Base-by-base conservation (phyloP, 257 asterid species). In the Eucommia ulmoides region DNA sequence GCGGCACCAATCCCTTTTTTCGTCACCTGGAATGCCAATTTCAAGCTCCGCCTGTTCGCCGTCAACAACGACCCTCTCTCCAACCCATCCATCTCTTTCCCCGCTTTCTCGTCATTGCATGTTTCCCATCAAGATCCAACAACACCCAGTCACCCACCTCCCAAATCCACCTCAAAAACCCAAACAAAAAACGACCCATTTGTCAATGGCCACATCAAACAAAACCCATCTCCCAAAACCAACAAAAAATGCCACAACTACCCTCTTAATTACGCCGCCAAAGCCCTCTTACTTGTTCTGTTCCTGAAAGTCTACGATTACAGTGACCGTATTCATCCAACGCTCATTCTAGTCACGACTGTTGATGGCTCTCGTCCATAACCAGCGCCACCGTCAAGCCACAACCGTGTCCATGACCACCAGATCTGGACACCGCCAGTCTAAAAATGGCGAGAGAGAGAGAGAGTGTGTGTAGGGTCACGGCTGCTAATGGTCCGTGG, bases 1-100 rank as follows among this genome's bases (percentile, higher is more conserved):
- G 70, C 23, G 80, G 83, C 59, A 51, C 60, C 41, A 62, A n/a
- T 86, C 19, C 68, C 72, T 49, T 86, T 86, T 65, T 82, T 82
- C 65, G 53, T 86, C 1, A 61, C 92, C 21, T 85, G 96, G 96
- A 93, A 82, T 9, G 58, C 85, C 23, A 82, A 67, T 49, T 85
- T 85, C 81, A 85, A 85, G 20, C 79, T 85, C 61, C 63, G 75
- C 58, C 33, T 82, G 73, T 57, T 85, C 49, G 79, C 84, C 23
- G 71, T 70, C 24, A 52, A 53, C 41, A 45, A 10, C 1, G 96
- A 94, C 50, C 93, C 86, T 29, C 67, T 83, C 20, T 71, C 86
- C 7, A 46, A 41, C 22, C 71, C 83, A 16, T 60, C 86, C 0
- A 42, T 74, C 15, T 65, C 92, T 21, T 73, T 83, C 33, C 70